phyloP scores from a whole-genome alignment of 2,329 filamentous ascomycete genomes.

The Furcasterigmium furcatum region DNA sequence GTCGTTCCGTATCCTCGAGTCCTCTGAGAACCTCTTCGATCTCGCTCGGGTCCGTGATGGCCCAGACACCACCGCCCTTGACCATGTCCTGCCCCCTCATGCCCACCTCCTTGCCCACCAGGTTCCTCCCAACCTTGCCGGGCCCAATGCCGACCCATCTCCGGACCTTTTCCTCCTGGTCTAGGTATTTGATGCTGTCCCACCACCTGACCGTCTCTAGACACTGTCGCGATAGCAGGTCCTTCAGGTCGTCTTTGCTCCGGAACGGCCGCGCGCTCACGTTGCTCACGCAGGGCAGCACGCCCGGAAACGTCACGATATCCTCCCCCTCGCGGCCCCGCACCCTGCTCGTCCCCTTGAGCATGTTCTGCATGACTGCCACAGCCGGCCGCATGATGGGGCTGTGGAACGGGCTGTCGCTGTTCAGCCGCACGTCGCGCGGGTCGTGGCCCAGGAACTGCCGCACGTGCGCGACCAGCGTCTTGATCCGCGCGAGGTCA shows the following conservation, averaged over 20 bases:
- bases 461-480: conserved; percentile 77
- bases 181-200: conserved; percentile 86
- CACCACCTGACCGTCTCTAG: conserved; percentile 95
- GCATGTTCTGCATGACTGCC: conserved; percentile 65
- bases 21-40: conserved; percentile 66
- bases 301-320: conserved; percentile 71
- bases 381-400: conserved; percentile 87
- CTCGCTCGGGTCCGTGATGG: conserved; percentile 76
- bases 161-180: conserved; percentile 76
- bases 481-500: conserved; percentile 77
- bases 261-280: conserved; percentile 76
- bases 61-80: conserved; percentile 91
- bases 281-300: conserved; percentile 80
- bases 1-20: conserved; percentile 60
- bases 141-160: conserved; percentile 92
- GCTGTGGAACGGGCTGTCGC: conserved; percentile 87
- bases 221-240: conserved; percentile 75
- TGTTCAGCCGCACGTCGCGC: conserved; percentile 79
- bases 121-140: conserved; percentile 87
- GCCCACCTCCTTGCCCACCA: conserved; percentile 93
- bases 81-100: conserved; percentile 74
- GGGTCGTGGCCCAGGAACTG: conserved; percentile 93
- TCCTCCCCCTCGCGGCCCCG: conserved; percentile 54
- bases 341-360: conserved; percentile 56
- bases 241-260: conserved; percentile 70